Conservation (phyloP, 192 early-diverging fungal genomes). For the Entomortierella chlamydospora region DNA sequence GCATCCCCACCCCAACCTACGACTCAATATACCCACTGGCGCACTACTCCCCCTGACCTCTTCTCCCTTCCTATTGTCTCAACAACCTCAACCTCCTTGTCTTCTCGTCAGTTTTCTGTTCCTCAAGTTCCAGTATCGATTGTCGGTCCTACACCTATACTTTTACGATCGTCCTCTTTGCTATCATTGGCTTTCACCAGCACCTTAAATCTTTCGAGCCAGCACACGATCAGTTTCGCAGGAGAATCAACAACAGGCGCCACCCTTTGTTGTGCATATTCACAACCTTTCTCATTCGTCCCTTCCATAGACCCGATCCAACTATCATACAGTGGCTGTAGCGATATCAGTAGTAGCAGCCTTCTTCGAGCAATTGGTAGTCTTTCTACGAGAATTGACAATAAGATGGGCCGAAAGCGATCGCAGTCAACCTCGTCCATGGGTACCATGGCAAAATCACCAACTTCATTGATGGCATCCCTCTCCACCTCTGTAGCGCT, state of each 20-base stretch:
- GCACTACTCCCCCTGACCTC: background rate
- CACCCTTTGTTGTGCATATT: background rate
- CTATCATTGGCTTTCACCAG: background rate
- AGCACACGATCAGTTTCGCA: background rate
- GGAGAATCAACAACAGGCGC: background rate
- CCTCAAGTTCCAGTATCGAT: background rate
- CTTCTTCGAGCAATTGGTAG: background rate
- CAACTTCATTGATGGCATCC: constrained; percentile 8
- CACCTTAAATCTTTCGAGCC: background rate
- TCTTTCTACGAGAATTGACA: background rate
- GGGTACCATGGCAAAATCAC: constrained; percentile 21
- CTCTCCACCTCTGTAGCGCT: constrained; percentile 26
- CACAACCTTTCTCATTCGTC: background rate
- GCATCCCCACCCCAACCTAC: background rate
- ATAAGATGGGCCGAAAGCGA: constrained; percentile 38
- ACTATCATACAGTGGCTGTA: background rate
- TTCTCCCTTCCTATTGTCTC: background rate
- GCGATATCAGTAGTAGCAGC: background rate
- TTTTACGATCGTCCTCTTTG: background rate
- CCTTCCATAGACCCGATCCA: background rate
- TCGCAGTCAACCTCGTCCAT: constrained; percentile 39
- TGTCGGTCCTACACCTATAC: background rate
- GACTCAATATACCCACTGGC: background rate
- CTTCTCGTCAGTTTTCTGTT: background rate
- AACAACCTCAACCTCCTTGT: background rate